phyloP scores from a whole-genome alignment of 306 rosid species.

The Ormosia semicastrata region DNA sequence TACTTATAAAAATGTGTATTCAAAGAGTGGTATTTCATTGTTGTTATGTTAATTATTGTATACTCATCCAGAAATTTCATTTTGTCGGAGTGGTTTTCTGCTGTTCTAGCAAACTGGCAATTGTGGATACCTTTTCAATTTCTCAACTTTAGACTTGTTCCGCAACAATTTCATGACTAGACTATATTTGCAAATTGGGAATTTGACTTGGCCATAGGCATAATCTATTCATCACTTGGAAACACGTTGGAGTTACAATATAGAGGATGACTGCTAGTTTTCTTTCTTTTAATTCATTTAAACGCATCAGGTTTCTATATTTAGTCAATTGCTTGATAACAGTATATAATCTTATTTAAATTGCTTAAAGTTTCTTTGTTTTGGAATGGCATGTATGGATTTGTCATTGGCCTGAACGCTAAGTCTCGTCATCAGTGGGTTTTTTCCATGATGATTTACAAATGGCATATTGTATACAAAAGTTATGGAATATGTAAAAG shows the following conservation, averaged over 20 bases:
- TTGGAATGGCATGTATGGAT: too few relatives aligned
- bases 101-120: slow-evolving; percentile 89
- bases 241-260: not conserved
- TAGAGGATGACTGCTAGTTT: not conserved
- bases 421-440: too few relatives aligned
- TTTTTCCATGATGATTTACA: too few relatives aligned
- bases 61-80: slow-evolving; percentile 27
- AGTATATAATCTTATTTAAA: too few relatives aligned
- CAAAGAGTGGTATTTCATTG: too few relatives aligned
- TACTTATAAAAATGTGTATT: too few relatives aligned
- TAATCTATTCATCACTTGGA: not conserved
- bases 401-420: too few relatives aligned
- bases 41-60: not conserved
- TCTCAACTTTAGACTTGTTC: slow-evolving; percentile 92
- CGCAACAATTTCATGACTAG: slow-evolving; percentile 75
- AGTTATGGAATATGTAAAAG: too few relatives aligned
- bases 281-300: slow-evolving; percentile 13
- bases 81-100: slow-evolving; percentile 88
- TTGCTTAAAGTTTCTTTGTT: too few relatives aligned
- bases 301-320: not conserved
- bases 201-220: slow-evolving; percentile 20
- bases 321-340: not conserved
- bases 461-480: too few relatives aligned
- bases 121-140: slow-evolving; percentile 98
- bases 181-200: not conserved